Evolutionary conservation across 495 filamentous ascomycete species (phyloP).

Genomic region (Penicillium coprophilum): DNA sequence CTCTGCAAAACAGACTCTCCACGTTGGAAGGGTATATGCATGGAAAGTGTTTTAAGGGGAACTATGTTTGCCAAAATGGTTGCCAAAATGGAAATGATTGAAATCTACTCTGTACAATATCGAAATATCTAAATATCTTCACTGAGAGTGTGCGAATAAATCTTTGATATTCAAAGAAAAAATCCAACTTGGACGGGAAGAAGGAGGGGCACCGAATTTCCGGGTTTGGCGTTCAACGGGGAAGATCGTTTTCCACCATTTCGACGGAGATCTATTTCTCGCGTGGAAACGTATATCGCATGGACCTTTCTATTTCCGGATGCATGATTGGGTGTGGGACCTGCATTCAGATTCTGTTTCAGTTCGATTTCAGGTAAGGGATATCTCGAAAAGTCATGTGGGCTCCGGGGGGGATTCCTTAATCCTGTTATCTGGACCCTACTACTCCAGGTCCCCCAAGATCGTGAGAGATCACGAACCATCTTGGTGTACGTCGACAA

Average conservation of each 20-base stretch:
- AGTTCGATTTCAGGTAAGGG: constrained; percentile 21
- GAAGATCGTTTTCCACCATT: too few relatives aligned
- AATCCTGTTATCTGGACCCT: constrained; percentile 24
- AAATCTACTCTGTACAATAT: too few relatives aligned
- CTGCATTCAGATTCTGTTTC: constrained; percentile 18
- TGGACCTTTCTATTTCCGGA: background rate
- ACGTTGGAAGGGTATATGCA: constrained; percentile 4
- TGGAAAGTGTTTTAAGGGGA: constrained; percentile 1
- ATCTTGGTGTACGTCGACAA: background rate
- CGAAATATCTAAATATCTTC: background rate
- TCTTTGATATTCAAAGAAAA: too few relatives aligned
- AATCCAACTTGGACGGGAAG: too few relatives aligned
- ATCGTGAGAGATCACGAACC: constrained; percentile 2
- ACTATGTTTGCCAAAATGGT: background rate
- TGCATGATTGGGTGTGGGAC: constrained; percentile 11
- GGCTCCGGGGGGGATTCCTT: constrained; percentile 22
- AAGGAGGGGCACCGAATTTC: constrained; percentile 7
- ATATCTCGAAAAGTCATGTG: constrained; percentile 3
- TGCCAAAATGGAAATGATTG: background rate
- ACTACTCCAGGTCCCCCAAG: background rate
- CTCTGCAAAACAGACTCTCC: constrained; percentile 13
- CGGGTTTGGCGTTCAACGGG: too few relatives aligned
- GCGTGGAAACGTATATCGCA: background rate
- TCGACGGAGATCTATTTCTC: background rate
- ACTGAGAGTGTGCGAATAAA: too few relatives aligned